Evolutionary conservation across 2,329 filamentous ascomycete genomes (phyloP), one percentile per base, ranked within the genome.

Genomic region (Fusarium redolens): DNA sequence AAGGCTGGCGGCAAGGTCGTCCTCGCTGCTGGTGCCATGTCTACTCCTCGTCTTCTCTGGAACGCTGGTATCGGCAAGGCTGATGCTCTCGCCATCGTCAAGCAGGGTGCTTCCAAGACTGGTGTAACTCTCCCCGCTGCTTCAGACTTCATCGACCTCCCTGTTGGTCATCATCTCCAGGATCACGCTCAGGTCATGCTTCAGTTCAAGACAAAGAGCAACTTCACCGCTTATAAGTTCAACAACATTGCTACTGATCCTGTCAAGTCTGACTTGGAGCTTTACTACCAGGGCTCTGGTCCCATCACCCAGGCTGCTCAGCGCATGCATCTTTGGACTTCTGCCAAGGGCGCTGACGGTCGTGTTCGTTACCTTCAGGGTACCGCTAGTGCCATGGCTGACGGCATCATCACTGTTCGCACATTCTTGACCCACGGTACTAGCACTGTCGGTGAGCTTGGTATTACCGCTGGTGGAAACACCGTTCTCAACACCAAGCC

Each of bases 1-100:
- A 78, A 78, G 64, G 30, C 56, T 1, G 74, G 74, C 0, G 76
- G 76, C 5, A 78, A 78, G 56, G 91, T 94, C 43, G 87, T 94
- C 68, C 82, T 93, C 44, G 88, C 91, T 14, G 89, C 90, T 2
- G 92, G 92, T 56, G 84, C 91, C 6, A 73, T 78, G 76, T 72
- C 74, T 85, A 71, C 63, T 6, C 76, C 73, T 2, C 68, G 72
- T 43, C 69, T 75, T 33, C 68, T 75, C 37, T 75, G 75, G 69
- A 75, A 71, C 79, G 80, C 81, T 48, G 84, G 92, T 75, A 93
- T 92, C 72, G 92, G 91, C 12, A 90, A 90, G 30, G 81, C 82
- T 81, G 85, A 89, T 83, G 83, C 92, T 68, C 81, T 91, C 15
- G 78, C 83, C 8, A 78, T 89, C 14, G 87, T 90, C 45, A 81